Percentiles rank a stretch among this genome's conserved stretches.
These are phyloP conservation scores for Pelagophyceae sp. DNA, from an alignment of 352 stramenopile genomes.

Conservation along the genomic window DNA sequence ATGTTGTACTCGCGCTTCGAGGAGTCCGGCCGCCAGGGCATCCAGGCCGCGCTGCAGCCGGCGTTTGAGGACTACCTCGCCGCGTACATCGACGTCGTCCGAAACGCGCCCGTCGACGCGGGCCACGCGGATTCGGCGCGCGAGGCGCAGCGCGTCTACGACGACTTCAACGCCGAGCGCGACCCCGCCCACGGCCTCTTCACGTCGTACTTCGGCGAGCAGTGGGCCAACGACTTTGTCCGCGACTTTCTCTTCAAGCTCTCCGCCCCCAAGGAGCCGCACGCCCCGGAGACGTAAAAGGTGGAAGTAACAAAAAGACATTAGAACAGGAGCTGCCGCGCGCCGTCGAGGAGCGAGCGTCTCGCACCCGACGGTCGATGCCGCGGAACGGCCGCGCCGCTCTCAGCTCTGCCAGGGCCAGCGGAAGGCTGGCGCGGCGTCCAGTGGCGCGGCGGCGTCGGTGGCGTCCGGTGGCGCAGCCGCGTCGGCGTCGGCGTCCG, in stretches of 20 bases:
- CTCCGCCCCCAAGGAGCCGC: not conserved
- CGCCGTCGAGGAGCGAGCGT: no score
- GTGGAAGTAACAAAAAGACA: no score
- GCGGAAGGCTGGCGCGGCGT: no score
- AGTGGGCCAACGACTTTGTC: conserved; percentile 55
- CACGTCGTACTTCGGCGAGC: conserved; percentile 50
- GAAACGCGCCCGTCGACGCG: not conserved
- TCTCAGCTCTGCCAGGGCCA: no score
- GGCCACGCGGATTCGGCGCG: not conserved
- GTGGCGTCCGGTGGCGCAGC: no score
- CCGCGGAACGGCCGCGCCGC: no score
- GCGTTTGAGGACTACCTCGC: conserved; percentile 49
- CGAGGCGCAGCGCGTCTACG: conserved; percentile 35
- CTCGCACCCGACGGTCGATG: no score
- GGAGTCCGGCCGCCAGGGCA: conserved; percentile 21
- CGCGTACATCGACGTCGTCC: conserved; percentile 38
- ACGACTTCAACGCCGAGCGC: conserved; percentile 51
- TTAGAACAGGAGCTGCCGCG: no score
- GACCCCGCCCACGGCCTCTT: conserved; percentile 54
- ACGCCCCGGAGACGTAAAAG: no score
- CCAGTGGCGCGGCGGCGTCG: no score
- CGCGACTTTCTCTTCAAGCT: conserved; percentile 52
- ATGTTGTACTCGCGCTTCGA: conserved; percentile 59
- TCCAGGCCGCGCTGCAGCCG: conserved; percentile 45
- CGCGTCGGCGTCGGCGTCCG: no score